Evolutionary conservation across 768 basidiomycete genomes (phyloP), one percentile per base, ranked within the genome.

Genomic region (Trametes cingulata): DNA sequence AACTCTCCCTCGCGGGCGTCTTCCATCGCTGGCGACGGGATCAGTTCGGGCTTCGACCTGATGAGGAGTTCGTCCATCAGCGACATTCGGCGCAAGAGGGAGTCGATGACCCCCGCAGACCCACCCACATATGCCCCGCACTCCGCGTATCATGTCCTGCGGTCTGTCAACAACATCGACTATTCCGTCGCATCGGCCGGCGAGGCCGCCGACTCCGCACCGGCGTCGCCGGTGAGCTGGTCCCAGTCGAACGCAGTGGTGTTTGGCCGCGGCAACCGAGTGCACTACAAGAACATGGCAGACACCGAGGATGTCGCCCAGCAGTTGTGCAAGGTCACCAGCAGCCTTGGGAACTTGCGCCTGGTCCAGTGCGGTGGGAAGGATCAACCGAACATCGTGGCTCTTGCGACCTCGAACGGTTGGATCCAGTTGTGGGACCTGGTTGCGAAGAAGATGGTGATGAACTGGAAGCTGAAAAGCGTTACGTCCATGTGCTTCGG

Each of bases 381-480:
- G 47, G 66, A 66, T 20, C 69, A 35, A 70, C 75, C 49, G 54
- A 75, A 80, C 37, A 59, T 81, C 46, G 75, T 92, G 33, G 87
- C 88, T 1, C 70, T 90, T 17, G 85, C 83, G 1, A 85, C 86
- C 9, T 79, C 80, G 56, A 80, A 77, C 22, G 90, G 90, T 1
- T 73, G 79, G 13, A 77, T 93, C 15, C 88, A 90, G 72, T 75
- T 92, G 13, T 93, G 88, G 86, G 90, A 93, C 66, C 72, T 83
- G 42, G 77, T 79, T 54, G 72, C 82, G 13, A 81, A 82, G 63
- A 83, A 83, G 68, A 76, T 80, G 67, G 78, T 83, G 9, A 68
- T 80, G 20, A 80, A 73, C 35, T 85, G 81, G 79, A 72, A 81
- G 27, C 85, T 86, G 78, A 80, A 79, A 52, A 85, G 85, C 41